Percentiles rank a stretch among this genome's conserved stretches.
phyloP scores from a whole-genome alignment of 495 filamentous ascomycete genomes.

The Xylaria longipes region DNA sequence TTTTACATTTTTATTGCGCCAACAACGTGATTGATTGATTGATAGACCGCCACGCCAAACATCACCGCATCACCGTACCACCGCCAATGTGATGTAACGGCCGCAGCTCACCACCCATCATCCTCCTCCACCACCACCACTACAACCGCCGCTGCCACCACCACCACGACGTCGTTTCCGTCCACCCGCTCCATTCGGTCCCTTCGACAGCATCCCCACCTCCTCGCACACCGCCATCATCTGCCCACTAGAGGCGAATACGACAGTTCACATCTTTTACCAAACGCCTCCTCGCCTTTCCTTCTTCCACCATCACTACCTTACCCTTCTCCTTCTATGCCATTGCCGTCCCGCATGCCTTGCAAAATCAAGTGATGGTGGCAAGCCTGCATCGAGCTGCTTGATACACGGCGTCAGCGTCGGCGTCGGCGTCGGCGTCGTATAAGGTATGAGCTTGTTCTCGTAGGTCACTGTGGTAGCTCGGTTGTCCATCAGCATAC shows the following conservation, averaged over 20 bases:
- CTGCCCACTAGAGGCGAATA: conserved; percentile 27
- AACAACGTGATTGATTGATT: neutral
- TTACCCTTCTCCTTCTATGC: neutral
- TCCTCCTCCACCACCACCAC: neutral
- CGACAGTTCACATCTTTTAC: conserved; percentile 21
- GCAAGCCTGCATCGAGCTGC: conserved; percentile 3
- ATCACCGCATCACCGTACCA: conserved; percentile 13
- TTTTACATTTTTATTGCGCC: neutral
- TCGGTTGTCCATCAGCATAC: conserved; percentile 23
- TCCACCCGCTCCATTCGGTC: conserved; percentile 11
- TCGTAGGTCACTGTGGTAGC: neutral
- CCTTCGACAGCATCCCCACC: conserved; percentile 36
- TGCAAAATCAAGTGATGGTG: conserved; percentile 7
- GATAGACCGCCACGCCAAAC: conserved; percentile 22
- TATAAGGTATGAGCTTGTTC: conserved; percentile 8
- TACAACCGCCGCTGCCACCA: neutral
- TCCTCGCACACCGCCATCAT: conserved; percentile 40
- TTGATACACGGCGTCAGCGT: conserved; percentile 12
- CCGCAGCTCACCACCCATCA: conserved; percentile 8
- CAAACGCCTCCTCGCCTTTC: neutral
- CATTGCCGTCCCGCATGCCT: neutral
- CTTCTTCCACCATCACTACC: neutral
- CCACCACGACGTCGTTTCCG: conserved; percentile 20
- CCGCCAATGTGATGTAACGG: conserved; percentile 23
- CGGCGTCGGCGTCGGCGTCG: no score